Percentiles rank a stretch among this genome's conserved stretches.
Evolutionary conservation across 495 filamentous ascomycete species (phyloP).

Genomic region (Aspergillus wentii): DNA sequence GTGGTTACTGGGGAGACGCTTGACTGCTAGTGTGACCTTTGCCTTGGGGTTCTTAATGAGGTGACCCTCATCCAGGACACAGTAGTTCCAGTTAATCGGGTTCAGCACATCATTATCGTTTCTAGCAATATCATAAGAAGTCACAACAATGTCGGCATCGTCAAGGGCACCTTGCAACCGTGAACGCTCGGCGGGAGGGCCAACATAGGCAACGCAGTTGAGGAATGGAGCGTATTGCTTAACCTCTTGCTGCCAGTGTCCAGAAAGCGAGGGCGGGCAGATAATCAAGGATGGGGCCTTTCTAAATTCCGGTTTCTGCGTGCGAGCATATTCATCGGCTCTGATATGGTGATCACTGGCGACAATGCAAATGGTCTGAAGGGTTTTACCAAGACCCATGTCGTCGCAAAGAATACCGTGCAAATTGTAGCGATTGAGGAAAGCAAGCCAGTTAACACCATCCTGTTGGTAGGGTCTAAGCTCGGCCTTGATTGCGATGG

Average conservation of each 20-base stretch:
- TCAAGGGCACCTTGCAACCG: conserved; percentile 61
- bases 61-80: conserved; percentile 94
- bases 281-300: conserved; percentile 88
- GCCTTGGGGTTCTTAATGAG: conserved; percentile 97
- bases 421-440: conserved; percentile 95
- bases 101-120: conserved; percentile 86
- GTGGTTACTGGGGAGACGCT: conserved; percentile 82
- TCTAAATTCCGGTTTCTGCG: conserved; percentile 67
- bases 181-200: conserved; percentile 73
- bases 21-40: conserved; percentile 88
- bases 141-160: conserved; percentile 86
- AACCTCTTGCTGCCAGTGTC: conserved; percentile 98
- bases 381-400: conserved; percentile 97
- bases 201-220: conserved; percentile 81
- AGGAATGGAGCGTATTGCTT: conserved; percentile 93
- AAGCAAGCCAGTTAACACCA: conserved; percentile 97
- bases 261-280: conserved; percentile 94
- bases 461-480: conserved; percentile 97
- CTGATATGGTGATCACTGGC: conserved; percentile 94
- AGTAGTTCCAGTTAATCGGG: conserved; percentile 90
- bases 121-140: conserved; percentile 93
- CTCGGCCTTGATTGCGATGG: conserved; percentile 94
- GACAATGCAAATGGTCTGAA: conserved; percentile 96
- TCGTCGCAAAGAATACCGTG: conserved; percentile 98
- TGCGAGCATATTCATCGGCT: conserved; percentile 81